Evolutionary conservation across 306 rosid genomes (phyloP).

Genomic region (Cyclanthera cordifolia): DNA sequence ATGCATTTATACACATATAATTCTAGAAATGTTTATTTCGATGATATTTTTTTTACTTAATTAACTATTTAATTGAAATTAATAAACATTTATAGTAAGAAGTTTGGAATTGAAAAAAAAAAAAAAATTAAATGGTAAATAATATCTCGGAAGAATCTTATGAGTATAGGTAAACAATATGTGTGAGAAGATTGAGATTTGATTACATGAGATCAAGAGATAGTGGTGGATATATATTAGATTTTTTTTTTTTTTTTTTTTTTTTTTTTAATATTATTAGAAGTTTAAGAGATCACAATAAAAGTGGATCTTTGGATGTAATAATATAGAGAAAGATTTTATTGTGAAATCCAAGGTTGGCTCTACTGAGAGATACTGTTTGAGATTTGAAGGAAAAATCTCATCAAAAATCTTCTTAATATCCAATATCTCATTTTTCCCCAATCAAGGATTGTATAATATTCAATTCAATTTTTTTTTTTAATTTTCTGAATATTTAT

Average conservation of each 20-base stretch:
- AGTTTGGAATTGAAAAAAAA: no score
- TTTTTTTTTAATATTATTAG: not conserved
- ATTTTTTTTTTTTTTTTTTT: no score
- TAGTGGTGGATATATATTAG: not conserved
- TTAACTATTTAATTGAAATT: no score
- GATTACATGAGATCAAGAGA: slow-evolving; percentile 5
- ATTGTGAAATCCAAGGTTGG: slow-evolving; percentile 12
- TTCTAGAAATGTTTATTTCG: no score
- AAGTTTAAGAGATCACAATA: not conserved
- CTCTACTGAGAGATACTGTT: not conserved
- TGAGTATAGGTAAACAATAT: no score
- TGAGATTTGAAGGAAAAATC: slow-evolving; percentile 11
- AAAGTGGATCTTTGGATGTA: not conserved
- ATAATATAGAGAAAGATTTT: not conserved
- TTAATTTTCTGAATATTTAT: no score
- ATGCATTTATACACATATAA: no score
- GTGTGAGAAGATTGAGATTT: not conserved
- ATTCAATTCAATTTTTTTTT: not conserved
- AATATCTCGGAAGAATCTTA: no score
- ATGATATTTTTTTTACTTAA: no score
- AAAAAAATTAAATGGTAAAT: no score
- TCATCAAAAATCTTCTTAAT: not conserved
- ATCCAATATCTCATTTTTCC: slow-evolving; percentile 4
- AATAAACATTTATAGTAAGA: no score
- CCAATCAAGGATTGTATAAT: slow-evolving; percentile 2